Conservation (phyloP, 1,284 basidiomycete species). For the Naganishia liquefaciens region DNA sequence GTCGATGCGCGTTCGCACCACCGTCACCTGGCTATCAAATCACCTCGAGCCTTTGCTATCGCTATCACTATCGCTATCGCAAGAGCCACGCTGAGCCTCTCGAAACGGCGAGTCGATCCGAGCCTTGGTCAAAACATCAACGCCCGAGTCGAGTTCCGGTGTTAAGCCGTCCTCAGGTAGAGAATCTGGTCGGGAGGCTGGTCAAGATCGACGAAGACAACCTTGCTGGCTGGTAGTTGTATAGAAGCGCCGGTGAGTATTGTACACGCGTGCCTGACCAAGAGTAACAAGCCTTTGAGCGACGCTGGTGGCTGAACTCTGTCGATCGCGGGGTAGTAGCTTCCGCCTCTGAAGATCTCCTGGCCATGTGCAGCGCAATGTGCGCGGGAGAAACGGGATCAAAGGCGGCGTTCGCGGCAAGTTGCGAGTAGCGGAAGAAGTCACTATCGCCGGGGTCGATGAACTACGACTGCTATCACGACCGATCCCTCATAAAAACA, state of each 20-base stretch:
- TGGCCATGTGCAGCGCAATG: slow-evolving; percentile 1
- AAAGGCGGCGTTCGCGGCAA: slow-evolving; percentile 6
- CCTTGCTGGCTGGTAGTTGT: background rate
- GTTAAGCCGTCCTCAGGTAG: background rate
- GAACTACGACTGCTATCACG: too few species aligned
- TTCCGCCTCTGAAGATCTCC: slow-evolving; percentile 15
- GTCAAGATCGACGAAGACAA: background rate
- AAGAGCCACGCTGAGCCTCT: too few species aligned
- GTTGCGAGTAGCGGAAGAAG: too few species aligned
- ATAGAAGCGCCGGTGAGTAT: background rate
- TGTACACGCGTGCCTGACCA: background rate
- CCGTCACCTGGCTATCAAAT: too few species aligned
- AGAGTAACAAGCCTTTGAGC: background rate
- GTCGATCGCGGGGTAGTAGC: slow-evolving; percentile 17
- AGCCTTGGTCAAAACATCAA: too few species aligned
- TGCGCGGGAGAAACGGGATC: slow-evolving; percentile 22
- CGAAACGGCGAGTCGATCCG: too few species aligned
- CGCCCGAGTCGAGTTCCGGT: too few species aligned
- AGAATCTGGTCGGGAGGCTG: background rate
- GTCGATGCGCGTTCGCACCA: too few species aligned
- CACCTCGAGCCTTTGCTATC: too few species aligned
- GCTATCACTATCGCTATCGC: too few species aligned
- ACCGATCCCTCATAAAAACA: too few species aligned
- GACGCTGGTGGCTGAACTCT: slow-evolving; percentile 9
- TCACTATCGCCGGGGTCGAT: background rate